Base-by-base conservation (phyloP, 2,329 filamentous ascomycete species). In the Didymella sp. region DNA sequence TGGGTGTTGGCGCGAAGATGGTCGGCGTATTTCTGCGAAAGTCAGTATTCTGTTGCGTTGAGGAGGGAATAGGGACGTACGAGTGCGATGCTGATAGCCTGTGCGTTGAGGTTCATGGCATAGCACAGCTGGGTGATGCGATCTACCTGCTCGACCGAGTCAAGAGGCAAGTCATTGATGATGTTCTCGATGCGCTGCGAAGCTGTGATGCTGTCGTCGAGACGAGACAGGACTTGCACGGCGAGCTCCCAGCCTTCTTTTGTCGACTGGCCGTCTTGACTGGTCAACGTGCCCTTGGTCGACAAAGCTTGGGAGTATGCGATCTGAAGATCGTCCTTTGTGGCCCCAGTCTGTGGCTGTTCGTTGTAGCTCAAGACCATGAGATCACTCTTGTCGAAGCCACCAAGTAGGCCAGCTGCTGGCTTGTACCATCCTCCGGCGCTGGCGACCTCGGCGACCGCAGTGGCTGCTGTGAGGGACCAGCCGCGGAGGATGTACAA, bases 231-330 rank as follows among this genome's bases (percentile, higher is more conserved):
- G 11, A 96, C 85, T 58, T 92, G 87, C 40, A 97, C 87, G 0
- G 92, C 90, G 70, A 97, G 79, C 77, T 97, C 92, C 94, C 94
- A 98, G 8, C 94, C 93, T 66, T 93, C 88, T 48, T 63, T 68
- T 6, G 67, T 66, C 19, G 61, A 64, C 37, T 71, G 73, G 1
- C 68, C 70, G 55, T 77, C 68, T 22, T 55, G 50, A 56, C 64
- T 69, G 8, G 55, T 58, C 33, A 75, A 52, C 43, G 87, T 71
- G 21, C 81, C 78, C 51, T 83, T 78, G 13, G 66, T 55, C 6
- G 78, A 70, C 2, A 89, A 82, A 19, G 94, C 74, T 22, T 87
- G 83, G 0, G 94, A 90, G 74, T 96, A 98, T 44, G 86, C 80
- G 6, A 88, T 84, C 6, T 97, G 81, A 3, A 94, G 86, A 30